These are phyloP conservation scores for Linum lewisii DNA, from an alignment of 345 rosid species.

Conservation along the genomic window DNA sequence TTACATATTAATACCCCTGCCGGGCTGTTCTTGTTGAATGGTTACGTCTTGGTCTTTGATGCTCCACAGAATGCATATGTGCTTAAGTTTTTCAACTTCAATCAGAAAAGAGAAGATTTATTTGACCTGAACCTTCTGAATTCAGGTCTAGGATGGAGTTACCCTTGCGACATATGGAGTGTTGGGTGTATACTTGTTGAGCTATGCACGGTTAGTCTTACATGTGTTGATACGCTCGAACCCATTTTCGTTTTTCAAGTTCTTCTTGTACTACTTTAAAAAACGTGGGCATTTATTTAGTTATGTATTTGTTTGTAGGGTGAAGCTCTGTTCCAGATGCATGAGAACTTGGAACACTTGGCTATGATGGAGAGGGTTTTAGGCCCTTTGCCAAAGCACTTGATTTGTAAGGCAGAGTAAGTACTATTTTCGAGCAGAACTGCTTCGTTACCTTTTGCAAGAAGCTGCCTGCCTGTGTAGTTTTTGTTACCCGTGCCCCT, in stretches of 20 bases:
- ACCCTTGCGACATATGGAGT: conserved; percentile 25
- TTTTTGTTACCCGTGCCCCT: too few relatives aligned
- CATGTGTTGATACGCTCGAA: background rate
- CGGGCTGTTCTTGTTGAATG: background rate
- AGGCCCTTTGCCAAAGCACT: conserved; percentile 32
- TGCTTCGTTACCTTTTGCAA: too few relatives aligned
- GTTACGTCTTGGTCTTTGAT: background rate
- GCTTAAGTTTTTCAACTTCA: too few relatives aligned
- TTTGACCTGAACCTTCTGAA: background rate
- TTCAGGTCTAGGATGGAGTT: conserved; percentile 23
- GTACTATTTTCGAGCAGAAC: background rate
- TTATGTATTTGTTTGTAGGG: conserved; percentile 7
- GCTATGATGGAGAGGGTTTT: conserved; percentile 28
- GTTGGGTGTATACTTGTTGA: conserved; percentile 20
- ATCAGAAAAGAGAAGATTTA: too few relatives aligned
- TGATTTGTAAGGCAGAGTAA: conserved; percentile 47
- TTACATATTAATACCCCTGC: background rate
- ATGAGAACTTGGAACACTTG: conserved; percentile 21
- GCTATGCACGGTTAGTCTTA: conserved; percentile 14
- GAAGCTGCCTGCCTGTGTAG: too few relatives aligned
- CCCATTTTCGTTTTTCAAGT: conserved; percentile 6
- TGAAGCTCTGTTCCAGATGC: conserved; percentile 19
- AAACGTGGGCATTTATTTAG: background rate
- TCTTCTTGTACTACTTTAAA: conserved; percentile 9
- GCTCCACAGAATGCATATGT: too few relatives aligned